These are phyloP conservation scores for Euptelea pleiosperma DNA, from an alignment of 164 flowering plant species.

Conservation along the genomic window DNA sequence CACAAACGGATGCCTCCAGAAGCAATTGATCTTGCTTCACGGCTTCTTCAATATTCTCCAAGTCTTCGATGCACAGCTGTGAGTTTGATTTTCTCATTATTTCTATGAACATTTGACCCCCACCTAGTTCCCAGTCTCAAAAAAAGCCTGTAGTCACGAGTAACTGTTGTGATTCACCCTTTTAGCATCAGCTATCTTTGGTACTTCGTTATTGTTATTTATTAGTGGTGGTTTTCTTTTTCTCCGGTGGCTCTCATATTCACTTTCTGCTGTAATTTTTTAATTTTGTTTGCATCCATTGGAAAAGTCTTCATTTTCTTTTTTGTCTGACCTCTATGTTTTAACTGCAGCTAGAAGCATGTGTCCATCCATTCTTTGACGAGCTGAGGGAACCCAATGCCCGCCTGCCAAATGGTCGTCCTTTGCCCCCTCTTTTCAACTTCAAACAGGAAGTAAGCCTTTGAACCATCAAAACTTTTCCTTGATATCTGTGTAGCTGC, in stretches of 20 bases:
- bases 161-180: too few species aligned
- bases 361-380: slow-evolving; percentile 90
- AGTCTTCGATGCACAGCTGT: slow-evolving; percentile 97
- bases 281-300: too few species aligned
- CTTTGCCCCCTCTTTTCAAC: slow-evolving; percentile 83
- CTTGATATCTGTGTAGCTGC: background rate
- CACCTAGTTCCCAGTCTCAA: too few species aligned
- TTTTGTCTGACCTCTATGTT: slow-evolving; percentile 2
- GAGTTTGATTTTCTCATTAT: slow-evolving; percentile 28
- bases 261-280: too few species aligned
- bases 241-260: too few species aligned
- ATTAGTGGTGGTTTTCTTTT: background rate
- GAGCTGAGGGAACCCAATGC: slow-evolving; percentile 90
- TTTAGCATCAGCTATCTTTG: too few species aligned
- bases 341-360: slow-evolving; percentile 80
- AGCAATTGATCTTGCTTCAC: slow-evolving; percentile 93
- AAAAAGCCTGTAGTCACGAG: too few species aligned
- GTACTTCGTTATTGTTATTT: background rate
- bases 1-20: slow-evolving; percentile 95
- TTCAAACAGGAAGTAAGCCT: slow-evolving; percentile 77
- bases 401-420: slow-evolving; percentile 86
- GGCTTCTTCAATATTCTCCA: slow-evolving; percentile 92
- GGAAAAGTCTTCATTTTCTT: background rate
- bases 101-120: background rate
- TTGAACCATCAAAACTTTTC: background rate